Base-by-base conservation (phyloP, 1,284 basidiomycete genomes). In the Tilletia setariae region DNA sequence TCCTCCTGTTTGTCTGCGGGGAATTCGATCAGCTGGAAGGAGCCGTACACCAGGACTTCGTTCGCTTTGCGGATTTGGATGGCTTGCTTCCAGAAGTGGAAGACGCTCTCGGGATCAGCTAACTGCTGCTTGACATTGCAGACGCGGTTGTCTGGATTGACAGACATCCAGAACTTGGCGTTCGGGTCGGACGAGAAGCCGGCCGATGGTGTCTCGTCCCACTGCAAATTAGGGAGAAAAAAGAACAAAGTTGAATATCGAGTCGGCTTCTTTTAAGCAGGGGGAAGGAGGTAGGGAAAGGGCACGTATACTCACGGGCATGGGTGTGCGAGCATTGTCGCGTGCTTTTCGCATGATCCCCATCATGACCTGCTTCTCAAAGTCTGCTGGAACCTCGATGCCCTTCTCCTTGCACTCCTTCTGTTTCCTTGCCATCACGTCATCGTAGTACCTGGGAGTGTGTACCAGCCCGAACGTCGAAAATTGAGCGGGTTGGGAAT, bases 101-200 rank as follows among this genome's bases (percentile, higher is more conserved):
- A 84, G 2, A 90, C 87, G 71, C 87, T 89, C 15, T 83, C 69
- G 0, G 83, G 71, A 65, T 90, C 86, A 0, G 79, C 71, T 9
- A 85, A 65, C 79, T 90, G 87, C 3, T 79, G 82, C 1, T 81
- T 84, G 8, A 86, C 89, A 77, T 91, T 91, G 86, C 89, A 90
- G 30, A 2, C 23, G 1, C 82, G 75, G 19, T 69, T 72, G 74
- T 91, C 89, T 53, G 90, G 89, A 74, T 90, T 89, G 9, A 90
- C 87, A 15, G 88, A 85, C 89, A 91, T 91, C 90, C 90, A 92
- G 0, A 90, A 89, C 15, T 83, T 85, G 1, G 69, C 74, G 30
- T 69, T 73, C 21, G 69, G 68, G n/a, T 86, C 87, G 0, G 85
- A 85, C 2, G 87, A 87, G 81, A 91, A 91, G 0, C 91, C 90